Percentiles rank a stretch among this genome's conserved stretches.
phyloP scores from a whole-genome alignment of 1,284 basidiomycete genomes.

The Ceratobasidium sp. region DNA sequence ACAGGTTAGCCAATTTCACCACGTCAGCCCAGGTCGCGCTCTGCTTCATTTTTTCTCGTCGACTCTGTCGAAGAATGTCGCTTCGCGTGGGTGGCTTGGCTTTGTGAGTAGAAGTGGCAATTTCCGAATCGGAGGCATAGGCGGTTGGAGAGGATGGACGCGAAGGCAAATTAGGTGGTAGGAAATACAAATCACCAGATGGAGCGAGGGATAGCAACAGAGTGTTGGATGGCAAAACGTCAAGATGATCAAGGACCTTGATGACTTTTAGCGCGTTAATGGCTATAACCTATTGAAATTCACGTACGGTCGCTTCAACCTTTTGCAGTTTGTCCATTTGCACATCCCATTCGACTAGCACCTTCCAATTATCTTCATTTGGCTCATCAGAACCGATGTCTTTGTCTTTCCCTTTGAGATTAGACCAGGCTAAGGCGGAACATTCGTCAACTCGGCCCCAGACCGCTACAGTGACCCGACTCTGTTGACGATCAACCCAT shows the following conservation, averaged over 20 bases:
- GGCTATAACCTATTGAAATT: constrained; percentile 22
- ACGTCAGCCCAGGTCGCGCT: constrained; percentile 39
- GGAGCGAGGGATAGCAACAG: constrained; percentile 69
- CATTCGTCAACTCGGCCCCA: constrained; percentile 43
- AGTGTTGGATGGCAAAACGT: constrained; percentile 71
- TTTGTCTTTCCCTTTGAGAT: constrained; percentile 46
- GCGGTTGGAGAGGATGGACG: constrained; percentile 58
- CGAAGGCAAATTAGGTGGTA: constrained; percentile 53
- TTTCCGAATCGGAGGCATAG: constrained; percentile 73
- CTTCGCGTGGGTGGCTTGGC: constrained; percentile 32
- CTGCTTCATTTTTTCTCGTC: constrained; percentile 48
- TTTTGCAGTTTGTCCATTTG: constrained; percentile 65
- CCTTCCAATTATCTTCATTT: constrained; percentile 58
- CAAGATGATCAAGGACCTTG: constrained; percentile 57
- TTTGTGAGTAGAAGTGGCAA: constrained; percentile 38
- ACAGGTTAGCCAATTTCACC: constrained; percentile 27
- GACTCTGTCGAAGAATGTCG: constrained; percentile 47
- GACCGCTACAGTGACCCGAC: constrained; percentile 42
- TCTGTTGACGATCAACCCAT: constrained; percentile 29
- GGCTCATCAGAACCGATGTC: constrained; percentile 42
- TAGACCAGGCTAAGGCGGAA: constrained; percentile 56
- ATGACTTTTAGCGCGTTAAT: constrained; percentile 35
- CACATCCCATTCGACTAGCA: constrained; percentile 72
- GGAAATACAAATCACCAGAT: constrained; percentile 62
- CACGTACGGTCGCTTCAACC: constrained; percentile 66